Conservation (phyloP, 371 early-diverging fungal genomes). For the Rhizopus arrhizus region DNA sequence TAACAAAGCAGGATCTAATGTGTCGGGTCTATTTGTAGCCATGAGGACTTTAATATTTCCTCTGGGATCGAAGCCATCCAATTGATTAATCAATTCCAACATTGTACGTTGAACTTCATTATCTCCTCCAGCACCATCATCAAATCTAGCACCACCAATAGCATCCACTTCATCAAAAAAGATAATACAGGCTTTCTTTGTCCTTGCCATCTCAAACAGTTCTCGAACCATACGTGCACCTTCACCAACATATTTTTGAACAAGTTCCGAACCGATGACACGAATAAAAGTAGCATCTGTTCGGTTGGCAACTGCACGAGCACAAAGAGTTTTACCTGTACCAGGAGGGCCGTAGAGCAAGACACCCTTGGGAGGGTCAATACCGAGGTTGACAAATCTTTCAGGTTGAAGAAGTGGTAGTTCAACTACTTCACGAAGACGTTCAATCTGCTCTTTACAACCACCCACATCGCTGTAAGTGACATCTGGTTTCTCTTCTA, state of each 20-base stretch:
- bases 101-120: slow-evolving; percentile 98
- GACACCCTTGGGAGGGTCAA: slow-evolving; percentile 99
- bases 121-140: slow-evolving; percentile 88
- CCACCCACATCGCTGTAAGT: slow-evolving; percentile 99
- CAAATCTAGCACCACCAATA: slow-evolving; percentile 95
- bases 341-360: slow-evolving; percentile 99
- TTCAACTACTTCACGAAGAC: slow-evolving; percentile 99
- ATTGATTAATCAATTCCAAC: slow-evolving; percentile 99
- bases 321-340: slow-evolving; percentile 99
- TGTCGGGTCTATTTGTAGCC: slow-evolving; percentile 99
- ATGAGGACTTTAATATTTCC: slow-evolving; percentile 99
- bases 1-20: slow-evolving; percentile 96
- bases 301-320: slow-evolving; percentile 99
- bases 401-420: slow-evolving; percentile 99
- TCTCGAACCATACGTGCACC: slow-evolving; percentile 99
- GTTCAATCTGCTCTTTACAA: slow-evolving; percentile 99
- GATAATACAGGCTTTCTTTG: slow-evolving; percentile 83
- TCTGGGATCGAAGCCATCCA: slow-evolving; percentile 99
- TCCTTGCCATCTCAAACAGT: slow-evolving; percentile 99
- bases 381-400: slow-evolving; percentile 98
- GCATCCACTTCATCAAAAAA: slow-evolving; percentile 99
- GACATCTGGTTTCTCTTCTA: slow-evolving; percentile 99
- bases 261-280: slow-evolving; percentile 98
- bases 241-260: slow-evolving; percentile 99
- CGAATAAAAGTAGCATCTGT: slow-evolving; percentile 99